phyloP scores from a whole-genome alignment of 179 eudicot species.

The Pouteria campechiana region DNA sequence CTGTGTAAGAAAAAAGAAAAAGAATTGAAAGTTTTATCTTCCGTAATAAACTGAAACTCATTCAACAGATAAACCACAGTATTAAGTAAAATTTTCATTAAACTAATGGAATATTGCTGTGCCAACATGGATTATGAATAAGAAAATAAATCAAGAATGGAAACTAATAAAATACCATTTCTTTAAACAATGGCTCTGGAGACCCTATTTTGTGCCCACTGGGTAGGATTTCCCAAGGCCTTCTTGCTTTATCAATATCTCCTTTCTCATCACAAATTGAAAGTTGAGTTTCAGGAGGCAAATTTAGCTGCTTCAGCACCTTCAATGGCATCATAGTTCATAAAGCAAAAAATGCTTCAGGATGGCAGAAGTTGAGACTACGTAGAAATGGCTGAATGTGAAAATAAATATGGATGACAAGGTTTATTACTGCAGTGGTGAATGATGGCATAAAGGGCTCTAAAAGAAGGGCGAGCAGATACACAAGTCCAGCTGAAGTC shows the following conservation, averaged over 20 bases:
- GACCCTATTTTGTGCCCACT: conserved; percentile 73
- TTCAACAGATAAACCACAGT: too few species aligned
- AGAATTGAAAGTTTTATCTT: too few species aligned
- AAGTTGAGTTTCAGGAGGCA: conserved; percentile 36
- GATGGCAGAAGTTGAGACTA: too few species aligned
- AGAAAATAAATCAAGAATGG: too few species aligned
- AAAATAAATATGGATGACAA: too few species aligned
- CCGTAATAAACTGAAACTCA: too few species aligned
- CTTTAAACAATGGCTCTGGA: conserved; percentile 84
- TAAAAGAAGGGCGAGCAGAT: conserved; percentile 74
- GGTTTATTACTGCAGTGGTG: conserved; percentile 54
- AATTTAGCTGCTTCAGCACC: conserved; percentile 86
- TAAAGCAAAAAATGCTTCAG: too few species aligned
- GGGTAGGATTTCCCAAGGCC: conserved; percentile 72
- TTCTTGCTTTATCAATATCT: conserved; percentile 43
- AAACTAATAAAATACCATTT: conserved; percentile 39
- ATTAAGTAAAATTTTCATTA: too few species aligned
- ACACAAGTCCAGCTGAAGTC: conserved; percentile 79
- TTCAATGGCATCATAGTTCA: conserved; percentile 14
- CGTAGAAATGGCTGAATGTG: too few species aligned
- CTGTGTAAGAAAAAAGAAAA: conserved; percentile 39
- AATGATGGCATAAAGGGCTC: conserved; percentile 98
- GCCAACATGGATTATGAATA: too few species aligned
- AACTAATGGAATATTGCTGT: too few species aligned
- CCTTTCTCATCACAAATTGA: conserved; percentile 59